Percentiles rank a stretch among this genome's conserved stretches.
Conservation (phyloP, 306 rosid genomes). For the Sindora glabra region DNA sequence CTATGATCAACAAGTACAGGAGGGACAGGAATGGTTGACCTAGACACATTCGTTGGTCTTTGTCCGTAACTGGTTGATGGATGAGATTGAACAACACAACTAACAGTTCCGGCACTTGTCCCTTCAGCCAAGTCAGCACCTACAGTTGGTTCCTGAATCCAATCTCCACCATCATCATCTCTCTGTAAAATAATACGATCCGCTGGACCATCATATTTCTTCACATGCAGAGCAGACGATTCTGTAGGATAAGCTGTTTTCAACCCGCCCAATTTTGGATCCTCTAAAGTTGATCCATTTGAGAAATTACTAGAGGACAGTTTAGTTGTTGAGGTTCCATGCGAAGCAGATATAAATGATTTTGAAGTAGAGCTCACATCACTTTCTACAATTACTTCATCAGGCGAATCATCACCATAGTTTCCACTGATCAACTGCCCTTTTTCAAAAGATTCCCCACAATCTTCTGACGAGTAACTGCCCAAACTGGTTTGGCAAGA, state of each 20-base stretch:
- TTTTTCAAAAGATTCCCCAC: conserved; percentile 10
- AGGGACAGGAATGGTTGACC: conserved; percentile 28
- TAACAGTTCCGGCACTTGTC: conserved; percentile 24
- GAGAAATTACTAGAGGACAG: too few species aligned
- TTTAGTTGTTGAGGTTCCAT: too few species aligned
- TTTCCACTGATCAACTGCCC: conserved; percentile 19
- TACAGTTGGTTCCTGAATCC: background rate
- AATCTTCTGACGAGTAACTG: conserved; percentile 24
- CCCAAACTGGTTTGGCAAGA: conserved; percentile 21
- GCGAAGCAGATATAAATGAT: conserved; percentile 17
- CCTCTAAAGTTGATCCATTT: too few species aligned
- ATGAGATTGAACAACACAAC: conserved; percentile 30
- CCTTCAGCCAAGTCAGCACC: conserved; percentile 34
- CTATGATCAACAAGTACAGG: conserved; percentile 32
- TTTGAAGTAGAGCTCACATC: conserved; percentile 25
- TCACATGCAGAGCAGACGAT: conserved; percentile 25
- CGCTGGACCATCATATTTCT: conserved; percentile 27
- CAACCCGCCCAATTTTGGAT: conserved; percentile 36
- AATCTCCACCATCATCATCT: too few species aligned
- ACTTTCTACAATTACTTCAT: conserved; percentile 30
- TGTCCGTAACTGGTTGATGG: conserved; percentile 27
- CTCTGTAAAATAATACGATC: conserved; percentile 39
- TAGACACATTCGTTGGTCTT: conserved; percentile 35
- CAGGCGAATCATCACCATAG: conserved; percentile 18
- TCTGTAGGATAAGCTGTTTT: conserved; percentile 11